Evolutionary conservation across 768 basidiomycete genomes (phyloP), one percentile per base, ranked within the genome.

Genomic region (Gloeostereum incarnatum): DNA sequence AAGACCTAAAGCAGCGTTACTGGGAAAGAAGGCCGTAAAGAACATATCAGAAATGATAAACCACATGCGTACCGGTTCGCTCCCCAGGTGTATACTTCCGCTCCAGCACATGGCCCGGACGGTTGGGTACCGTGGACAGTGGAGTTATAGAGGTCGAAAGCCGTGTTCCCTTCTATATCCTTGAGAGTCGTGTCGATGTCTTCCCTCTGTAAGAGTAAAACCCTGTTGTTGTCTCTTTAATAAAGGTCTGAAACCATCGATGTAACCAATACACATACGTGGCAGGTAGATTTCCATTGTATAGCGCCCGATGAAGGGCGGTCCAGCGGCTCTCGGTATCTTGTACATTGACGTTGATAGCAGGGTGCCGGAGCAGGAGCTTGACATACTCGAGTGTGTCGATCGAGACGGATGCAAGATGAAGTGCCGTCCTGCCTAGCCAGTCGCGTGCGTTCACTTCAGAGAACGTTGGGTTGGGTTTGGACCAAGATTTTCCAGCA

Each of bases 261-360:
- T 5, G n/a, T n/a, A n/a, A n/a, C n/a, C n/a, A n/a, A n/a, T n/a
- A n/a, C n/a, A 66, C 81, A 43, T 46, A 83, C 77, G 73, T 81
- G 31, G 74, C 71, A 34, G 78, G 66, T 6, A 92, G 43, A 48
- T 91, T 89, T 1, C 86, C 88, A 25, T 66, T 56, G 53, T 91
- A 96, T 48, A 93, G 57, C 2, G 88, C 88, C 34, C 91, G 66
- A 51, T 99, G 94, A 16, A 98, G 63, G 5, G 93, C 74, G 1
- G 90, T 94, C 86, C 91, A 97, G 40, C 81, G 82, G 41, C 75
- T 87, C 66, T 98, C 94, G 38, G 55, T 55, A 57, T 99, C 94
- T 29, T 65, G 61, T 5, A 84, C 41, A 48, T 98, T 98, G 47
- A 90, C 75, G 40, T 85, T 81, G 55, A 92, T 66, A 17, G 64